Percentiles rank a stretch among this genome's conserved stretches.
These are phyloP conservation scores for Penicillium bialowiezense DNA, from an alignment of 495 filamentous ascomycete species.

Conservation along the genomic window DNA sequence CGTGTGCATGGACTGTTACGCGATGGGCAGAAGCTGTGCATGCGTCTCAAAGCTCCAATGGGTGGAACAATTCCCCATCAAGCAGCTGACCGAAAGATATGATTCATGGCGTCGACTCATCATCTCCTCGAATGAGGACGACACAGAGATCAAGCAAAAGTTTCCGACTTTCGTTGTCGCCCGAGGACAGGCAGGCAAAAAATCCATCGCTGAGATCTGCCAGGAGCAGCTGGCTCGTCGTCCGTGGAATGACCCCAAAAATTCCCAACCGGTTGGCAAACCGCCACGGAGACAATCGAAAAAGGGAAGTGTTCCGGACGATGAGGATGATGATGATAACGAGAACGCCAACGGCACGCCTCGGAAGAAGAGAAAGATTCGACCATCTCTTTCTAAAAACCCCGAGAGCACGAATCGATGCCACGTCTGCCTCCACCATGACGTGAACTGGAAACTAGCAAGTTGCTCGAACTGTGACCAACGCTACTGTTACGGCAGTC, in stretches of 20 bases:
- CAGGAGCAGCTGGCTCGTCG: conserved; percentile 77
- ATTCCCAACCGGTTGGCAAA: conserved; percentile 33
- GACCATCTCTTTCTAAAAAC: conserved; percentile 36
- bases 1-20: conserved; percentile 95
- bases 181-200: conserved; percentile 59
- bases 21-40: conserved; percentile 85
- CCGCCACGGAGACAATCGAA: conserved; percentile 48
- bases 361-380: not conserved
- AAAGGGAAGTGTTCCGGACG: too few species aligned
- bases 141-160: conserved; percentile 43
- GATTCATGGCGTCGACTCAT: conserved; percentile 78
- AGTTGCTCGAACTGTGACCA: conserved; percentile 70
- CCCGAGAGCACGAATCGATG: conserved; percentile 51
- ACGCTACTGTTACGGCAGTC: conserved; percentile 81
- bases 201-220: conserved; percentile 82
- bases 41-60: conserved; percentile 83
- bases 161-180: conserved; percentile 64
- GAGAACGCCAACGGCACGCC: too few species aligned
- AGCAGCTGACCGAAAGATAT: conserved; percentile 69
- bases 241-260: conserved; percentile 58
- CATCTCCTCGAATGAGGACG: conserved; percentile 59
- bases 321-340: too few species aligned
- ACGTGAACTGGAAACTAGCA: conserved; percentile 77
- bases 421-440: conserved; percentile 75
- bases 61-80: conserved; percentile 91